phyloP scores from a whole-genome alignment of 2,329 filamentous ascomycete genomes.

The Daldinia eschscholtzii region DNA sequence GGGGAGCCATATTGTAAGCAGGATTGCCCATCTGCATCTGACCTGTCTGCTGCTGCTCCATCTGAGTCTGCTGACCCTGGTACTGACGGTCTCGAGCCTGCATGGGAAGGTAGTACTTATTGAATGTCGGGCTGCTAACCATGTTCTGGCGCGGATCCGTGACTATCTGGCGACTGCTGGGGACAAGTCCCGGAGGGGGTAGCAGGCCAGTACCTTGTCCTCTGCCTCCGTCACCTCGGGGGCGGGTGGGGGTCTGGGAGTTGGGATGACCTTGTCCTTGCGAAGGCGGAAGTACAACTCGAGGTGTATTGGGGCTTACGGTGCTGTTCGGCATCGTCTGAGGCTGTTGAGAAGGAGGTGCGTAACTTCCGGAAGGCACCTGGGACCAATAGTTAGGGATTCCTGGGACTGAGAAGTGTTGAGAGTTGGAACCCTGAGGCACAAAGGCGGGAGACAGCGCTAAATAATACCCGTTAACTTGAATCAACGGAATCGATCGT shows the following conservation, averaged over 20 bases:
- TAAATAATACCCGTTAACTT: neutral
- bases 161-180: constrained; percentile 11
- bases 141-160: constrained; percentile 14
- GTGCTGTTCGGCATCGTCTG: neutral
- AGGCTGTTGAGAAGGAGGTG: neutral
- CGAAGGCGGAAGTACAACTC: constrained; percentile 18
- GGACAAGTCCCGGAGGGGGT: neutral
- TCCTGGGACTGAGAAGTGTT: neutral
- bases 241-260: neutral
- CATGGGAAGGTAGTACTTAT: constrained; percentile 7
- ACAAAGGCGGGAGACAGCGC: neutral
- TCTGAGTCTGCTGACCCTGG: neutral
- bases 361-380: neutral
- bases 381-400: neutral
- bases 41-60: neutral
- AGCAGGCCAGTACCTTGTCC: neutral
- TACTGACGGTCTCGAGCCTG: neutral
- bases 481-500: neutral
- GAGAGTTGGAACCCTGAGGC: neutral
- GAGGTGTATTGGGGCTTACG: neutral
- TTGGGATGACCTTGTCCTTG: neutral
- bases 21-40: neutral
- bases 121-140: constrained; percentile 21
- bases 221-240: neutral
- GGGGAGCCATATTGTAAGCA: neutral